Conservation (phyloP, 2,329 filamentous ascomycete species). For the Claviceps sp. region DNA sequence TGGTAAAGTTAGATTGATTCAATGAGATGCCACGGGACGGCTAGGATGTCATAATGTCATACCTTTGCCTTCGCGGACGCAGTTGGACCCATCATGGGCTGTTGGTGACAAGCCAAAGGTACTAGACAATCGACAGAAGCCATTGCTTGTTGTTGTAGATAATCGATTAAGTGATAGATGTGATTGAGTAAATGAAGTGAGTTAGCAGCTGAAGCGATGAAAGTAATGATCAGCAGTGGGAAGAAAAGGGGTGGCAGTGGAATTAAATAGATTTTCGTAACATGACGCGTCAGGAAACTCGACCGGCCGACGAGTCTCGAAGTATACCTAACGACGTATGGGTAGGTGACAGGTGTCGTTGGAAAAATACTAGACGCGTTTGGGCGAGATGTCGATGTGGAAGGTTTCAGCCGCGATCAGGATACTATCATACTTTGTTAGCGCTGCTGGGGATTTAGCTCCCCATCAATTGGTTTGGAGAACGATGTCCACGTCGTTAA, state of each 20-base stretch:
- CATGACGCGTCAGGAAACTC: not conserved
- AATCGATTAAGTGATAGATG: not conserved
- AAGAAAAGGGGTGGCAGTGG: not conserved
- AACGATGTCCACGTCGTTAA: no score
- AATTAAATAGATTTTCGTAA: not conserved
- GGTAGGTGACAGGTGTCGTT: not conserved
- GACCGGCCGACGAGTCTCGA: conserved; percentile 5
- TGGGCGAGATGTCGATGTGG: not conserved
- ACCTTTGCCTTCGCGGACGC: not conserved
- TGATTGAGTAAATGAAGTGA: not conserved
- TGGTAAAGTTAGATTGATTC: not conserved
- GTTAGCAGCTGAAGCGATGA: no score
- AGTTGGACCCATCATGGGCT: not conserved
- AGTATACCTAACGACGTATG: not conserved
- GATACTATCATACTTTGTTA: not conserved
- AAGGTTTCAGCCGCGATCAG: not conserved
- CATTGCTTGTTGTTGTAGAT: not conserved
- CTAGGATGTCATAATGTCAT: not conserved
- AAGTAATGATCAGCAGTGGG: not conserved
- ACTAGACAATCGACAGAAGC: not conserved
- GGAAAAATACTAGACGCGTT: conserved; percentile 1
- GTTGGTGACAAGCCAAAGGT: not conserved
- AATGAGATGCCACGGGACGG: not conserved
- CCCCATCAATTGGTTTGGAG: not conserved
- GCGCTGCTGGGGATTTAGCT: not conserved